These are phyloP conservation scores for Solanum chiquidenum DNA, from an alignment of 257 asterid genomes.

Conservation along the genomic window DNA sequence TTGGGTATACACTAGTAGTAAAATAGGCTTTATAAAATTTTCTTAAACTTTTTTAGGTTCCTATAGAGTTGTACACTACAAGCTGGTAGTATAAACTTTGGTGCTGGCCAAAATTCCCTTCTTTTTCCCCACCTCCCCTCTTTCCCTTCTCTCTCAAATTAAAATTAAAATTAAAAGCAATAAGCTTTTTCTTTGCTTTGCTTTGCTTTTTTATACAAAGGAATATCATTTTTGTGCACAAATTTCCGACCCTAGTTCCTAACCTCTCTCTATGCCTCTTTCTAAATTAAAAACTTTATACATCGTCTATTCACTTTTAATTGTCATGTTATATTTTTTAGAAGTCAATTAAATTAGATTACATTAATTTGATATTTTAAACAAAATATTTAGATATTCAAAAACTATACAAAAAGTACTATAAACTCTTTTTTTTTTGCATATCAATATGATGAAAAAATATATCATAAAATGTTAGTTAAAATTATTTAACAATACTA, in stretches of 20 bases:
- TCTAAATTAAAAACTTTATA: not conserved
- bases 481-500: too few species aligned
- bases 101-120: not conserved
- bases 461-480: too few species aligned
- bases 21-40: not conserved
- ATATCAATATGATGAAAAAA: too few species aligned
- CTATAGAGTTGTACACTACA: not conserved
- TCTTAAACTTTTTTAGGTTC: not conserved
- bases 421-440: too few species aligned
- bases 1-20: not conserved
- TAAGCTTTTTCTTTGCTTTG: not conserved
- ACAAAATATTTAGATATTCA: too few species aligned
- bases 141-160: not conserved
- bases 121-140: not conserved
- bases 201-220: not conserved
- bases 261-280: constrained; percentile 16
- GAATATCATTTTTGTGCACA: constrained; percentile 2
- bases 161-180: not conserved
- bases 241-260: constrained; percentile 42
- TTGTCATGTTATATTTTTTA: too few species aligned
- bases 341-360: too few species aligned
- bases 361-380: too few species aligned
- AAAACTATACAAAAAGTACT: too few species aligned
- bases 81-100: not conserved
- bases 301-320: rapidly evolving